Percentiles rank a stretch among this genome's conserved stretches.
These are phyloP conservation scores for Saururus chinensis DNA, from an alignment of 164 flowering plant genomes.

Conservation along the genomic window DNA sequence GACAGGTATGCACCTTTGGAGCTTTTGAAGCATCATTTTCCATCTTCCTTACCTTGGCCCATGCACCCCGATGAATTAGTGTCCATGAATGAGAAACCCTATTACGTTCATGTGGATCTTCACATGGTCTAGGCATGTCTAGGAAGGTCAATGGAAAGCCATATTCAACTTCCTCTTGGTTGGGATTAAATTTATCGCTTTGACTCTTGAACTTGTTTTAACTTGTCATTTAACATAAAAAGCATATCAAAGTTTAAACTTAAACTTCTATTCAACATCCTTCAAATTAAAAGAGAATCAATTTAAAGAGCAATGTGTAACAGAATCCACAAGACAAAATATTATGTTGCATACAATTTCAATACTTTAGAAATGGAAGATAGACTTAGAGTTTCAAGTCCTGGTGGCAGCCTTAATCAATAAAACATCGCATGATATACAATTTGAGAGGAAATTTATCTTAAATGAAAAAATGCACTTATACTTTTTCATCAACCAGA, in stretches of 20 bases:
- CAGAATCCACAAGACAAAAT: too few relatives aligned
- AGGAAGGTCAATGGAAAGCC: slow-evolving; percentile 98
- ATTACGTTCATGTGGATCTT: slow-evolving; percentile 40
- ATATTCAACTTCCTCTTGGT: slow-evolving; percentile 89
- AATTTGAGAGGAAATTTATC: too few relatives aligned
- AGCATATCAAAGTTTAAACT: slow-evolving; percentile 14
- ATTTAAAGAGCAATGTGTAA: too few relatives aligned
- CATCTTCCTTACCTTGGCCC: slow-evolving; percentile 60
- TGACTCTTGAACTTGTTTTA: slow-evolving; percentile 70
- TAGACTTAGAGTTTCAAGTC: too few relatives aligned
- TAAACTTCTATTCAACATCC: too few relatives aligned
- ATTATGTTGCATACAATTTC: too few relatives aligned
- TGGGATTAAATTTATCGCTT: slow-evolving; percentile 84
- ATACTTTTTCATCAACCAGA: slow-evolving; percentile 61
- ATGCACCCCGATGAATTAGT: slow-evolving; percentile 58
- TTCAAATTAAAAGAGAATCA: too few relatives aligned
- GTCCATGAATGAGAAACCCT: slow-evolving; percentile 96
- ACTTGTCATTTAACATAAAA: slow-evolving; percentile 76
- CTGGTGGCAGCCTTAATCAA: too few relatives aligned
- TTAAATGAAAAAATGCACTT: too few relatives aligned
- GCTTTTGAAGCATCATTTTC: slow-evolving; percentile 61
- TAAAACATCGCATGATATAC: too few relatives aligned
- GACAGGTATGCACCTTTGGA: slow-evolving; percentile 53
- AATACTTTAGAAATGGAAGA: too few relatives aligned
- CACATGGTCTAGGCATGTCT: slow-evolving; percentile 49